A percentile compares a stretch with the other conserved stretches of the same genome.
Evolutionary conservation across 768 basidiomycete species (phyloP).

Genomic region (Pleurotus ostreatus): DNA sequence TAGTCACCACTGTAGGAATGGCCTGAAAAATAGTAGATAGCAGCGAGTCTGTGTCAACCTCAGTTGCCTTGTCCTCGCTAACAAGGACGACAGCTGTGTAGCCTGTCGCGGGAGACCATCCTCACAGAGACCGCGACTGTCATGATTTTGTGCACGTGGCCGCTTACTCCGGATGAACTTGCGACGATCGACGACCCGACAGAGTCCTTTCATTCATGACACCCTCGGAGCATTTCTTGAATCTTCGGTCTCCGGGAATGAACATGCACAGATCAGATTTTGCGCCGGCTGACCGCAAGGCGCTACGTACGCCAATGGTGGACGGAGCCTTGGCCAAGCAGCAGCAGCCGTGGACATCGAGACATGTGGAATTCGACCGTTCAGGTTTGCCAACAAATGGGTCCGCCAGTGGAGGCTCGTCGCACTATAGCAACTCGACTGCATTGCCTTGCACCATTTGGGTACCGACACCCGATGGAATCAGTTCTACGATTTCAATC

Average conservation of each 20-base stretch:
- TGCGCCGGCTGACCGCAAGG: neutral
- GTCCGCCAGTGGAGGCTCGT: neutral
- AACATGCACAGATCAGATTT: neutral
- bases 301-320: neutral
- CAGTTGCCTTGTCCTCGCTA: too few relatives aligned
- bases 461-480: too few relatives aligned
- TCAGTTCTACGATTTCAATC: neutral
- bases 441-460: neutral
- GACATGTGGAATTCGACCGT: neutral
- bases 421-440: neutral
- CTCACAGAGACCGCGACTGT: constrained; percentile 2
- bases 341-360: neutral
- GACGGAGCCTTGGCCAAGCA: neutral
- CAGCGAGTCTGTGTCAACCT: too few relatives aligned
- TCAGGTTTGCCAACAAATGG: neutral
- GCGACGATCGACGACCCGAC: too few relatives aligned
- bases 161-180: too few relatives aligned
- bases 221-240: too few relatives aligned
- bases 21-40: too few relatives aligned
- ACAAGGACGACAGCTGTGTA: neutral
- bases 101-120: neutral
- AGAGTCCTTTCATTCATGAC: too few relatives aligned
- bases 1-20: too few relatives aligned
- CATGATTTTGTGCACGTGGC: neutral
- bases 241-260: neutral